Percentiles rank a stretch among this genome's conserved stretches.
These are phyloP conservation scores for Penicillium simplicissimum DNA, from an alignment of 495 filamentous ascomycete genomes.

Conservation along the genomic window DNA sequence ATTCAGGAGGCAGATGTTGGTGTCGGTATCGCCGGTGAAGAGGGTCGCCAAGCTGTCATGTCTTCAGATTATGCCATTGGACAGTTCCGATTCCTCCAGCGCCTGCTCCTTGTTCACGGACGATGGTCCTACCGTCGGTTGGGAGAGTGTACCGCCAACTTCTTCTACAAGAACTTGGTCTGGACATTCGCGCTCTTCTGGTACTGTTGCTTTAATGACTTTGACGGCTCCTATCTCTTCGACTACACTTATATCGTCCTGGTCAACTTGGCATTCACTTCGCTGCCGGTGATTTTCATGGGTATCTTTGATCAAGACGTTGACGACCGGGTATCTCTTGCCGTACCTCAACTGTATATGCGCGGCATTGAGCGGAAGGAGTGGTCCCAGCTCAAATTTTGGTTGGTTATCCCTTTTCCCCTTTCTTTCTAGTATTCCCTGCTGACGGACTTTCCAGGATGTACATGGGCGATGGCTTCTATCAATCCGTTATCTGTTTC, in stretches of 20 bases:
- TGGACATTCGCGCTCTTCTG: slow-evolving; percentile 98
- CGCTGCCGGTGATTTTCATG: slow-evolving; percentile 92
- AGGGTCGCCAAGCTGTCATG: slow-evolving; percentile 97
- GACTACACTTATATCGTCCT: slow-evolving; percentile 97
- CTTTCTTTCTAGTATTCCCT: background rate
- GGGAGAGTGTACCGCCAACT: slow-evolving; percentile 94
- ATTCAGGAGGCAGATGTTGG: slow-evolving; percentile 99
- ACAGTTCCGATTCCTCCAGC: slow-evolving; percentile 91
- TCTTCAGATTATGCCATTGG: slow-evolving; percentile 98
- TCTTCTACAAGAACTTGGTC: slow-evolving; percentile 99
- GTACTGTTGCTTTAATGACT: slow-evolving; percentile 95
- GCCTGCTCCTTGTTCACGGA: slow-evolving; percentile 92
- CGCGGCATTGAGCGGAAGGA: slow-evolving; percentile 95
- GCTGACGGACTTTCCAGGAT: slow-evolving; percentile 56
- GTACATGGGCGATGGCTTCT: slow-evolving; percentile 94
- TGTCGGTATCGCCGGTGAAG: slow-evolving; percentile 96
- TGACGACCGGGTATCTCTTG: slow-evolving; percentile 86
- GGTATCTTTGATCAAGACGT: slow-evolving; percentile 98
- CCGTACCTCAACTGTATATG: slow-evolving; percentile 92
- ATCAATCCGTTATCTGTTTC: slow-evolving; percentile 90
- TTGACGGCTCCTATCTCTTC: slow-evolving; percentile 93
- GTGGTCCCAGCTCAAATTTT: slow-evolving; percentile 97
- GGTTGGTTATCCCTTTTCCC: slow-evolving; percentile 54
- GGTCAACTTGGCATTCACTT: slow-evolving; percentile 97
- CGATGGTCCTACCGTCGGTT: slow-evolving; percentile 94